Percentiles rank a stretch among this genome's conserved stretches.
Evolutionary conservation across 352 stramenopile genomes (phyloP).

Genomic region (Globisporangium irregulare): DNA sequence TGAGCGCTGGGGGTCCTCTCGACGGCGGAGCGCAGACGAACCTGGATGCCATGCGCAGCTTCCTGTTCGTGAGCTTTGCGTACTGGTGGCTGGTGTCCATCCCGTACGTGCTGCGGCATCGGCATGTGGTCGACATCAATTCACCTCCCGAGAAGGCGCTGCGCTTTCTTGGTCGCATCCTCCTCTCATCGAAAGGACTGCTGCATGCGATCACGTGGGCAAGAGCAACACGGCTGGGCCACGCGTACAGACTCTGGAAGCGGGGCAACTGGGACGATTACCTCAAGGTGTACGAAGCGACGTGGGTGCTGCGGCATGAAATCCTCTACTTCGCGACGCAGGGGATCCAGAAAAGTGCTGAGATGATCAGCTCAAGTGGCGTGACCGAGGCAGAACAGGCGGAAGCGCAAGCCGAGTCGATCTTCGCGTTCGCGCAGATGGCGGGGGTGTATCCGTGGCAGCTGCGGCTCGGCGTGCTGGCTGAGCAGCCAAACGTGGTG

Average conservation of each 20-base stretch:
- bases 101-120: constrained; percentile 67
- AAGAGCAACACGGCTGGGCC: constrained; percentile 54
- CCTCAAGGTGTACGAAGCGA: constrained; percentile 82
- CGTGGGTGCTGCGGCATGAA: constrained; percentile 78
- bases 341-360: constrained; percentile 58
- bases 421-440: constrained; percentile 67
- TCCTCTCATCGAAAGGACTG: constrained; percentile 61
- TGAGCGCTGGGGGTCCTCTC: constrained; percentile 40
- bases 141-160: constrained; percentile 55
- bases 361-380: background rate
- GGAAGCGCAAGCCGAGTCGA: constrained; percentile 29
- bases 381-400: constrained; percentile 6
- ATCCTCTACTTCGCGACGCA: constrained; percentile 84
- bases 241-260: constrained; percentile 72
- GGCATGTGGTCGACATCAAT: constrained; percentile 46
- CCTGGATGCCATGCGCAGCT: constrained; percentile 75
- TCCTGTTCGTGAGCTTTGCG: constrained; percentile 67
- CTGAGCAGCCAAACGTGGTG: constrained; percentile 48
- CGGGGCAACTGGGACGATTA: constrained; percentile 84
- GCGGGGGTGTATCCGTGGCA: constrained; percentile 72
- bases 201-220: constrained; percentile 69
- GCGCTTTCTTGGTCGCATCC: constrained; percentile 64
- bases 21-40: constrained; percentile 57
- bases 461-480: constrained; percentile 39
- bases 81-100: constrained; percentile 69